Base-by-base conservation (phyloP, 2,329 filamentous ascomycete species). In the Pseudocercospora fuligena region DNA sequence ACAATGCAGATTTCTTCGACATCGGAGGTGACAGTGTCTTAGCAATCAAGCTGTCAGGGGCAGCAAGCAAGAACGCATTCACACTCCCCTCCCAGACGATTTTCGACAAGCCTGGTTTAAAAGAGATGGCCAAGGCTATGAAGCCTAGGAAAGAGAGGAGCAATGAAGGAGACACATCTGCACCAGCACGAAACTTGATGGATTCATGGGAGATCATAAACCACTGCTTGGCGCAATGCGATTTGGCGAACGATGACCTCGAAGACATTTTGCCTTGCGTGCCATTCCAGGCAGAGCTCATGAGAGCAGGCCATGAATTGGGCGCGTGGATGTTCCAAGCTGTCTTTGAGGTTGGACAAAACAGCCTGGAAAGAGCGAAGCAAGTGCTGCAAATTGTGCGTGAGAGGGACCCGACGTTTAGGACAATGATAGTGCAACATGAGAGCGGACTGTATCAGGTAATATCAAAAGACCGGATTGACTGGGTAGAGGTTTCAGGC, bases 151-250 rank as follows among this genome's bases (percentile, higher is more conserved):
- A 54, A 54, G 21, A 54, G 51, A 54, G 25, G 51, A 23, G 25
- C 25, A 16, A 25, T 16, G 21, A 54, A 16, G 51, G 51, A 25
- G n/a, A 25, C 16, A 54, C 25, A 54, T 21, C 14, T 16, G 19
- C n/a, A 54, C 21, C 51, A 5, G 51, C 51, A 16, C 51, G 25
- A 23, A 29, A 25, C 51, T 25, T 54, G n/a, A 54, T 25, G 19
- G 51, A 23, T 16, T 23, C 51, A 21, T 54, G 51, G 51, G 51
- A 54, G 14, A 54, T 54, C 51, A 54, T 54, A 16, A 54, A 29
- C 14, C 51, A 54, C 23, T 54, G 51, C 51, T 29, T 54, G 21
- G 51, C 14, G n/a, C 51, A 54, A 29, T 54, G 51, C 21, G 51
- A 54, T 23, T 11, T 54, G 14, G 16, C 51, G n/a, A 54, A 25